Evolutionary conservation across 2,329 filamentous ascomycete genomes (phyloP).

Genomic region (Sporothrix pallida): DNA sequence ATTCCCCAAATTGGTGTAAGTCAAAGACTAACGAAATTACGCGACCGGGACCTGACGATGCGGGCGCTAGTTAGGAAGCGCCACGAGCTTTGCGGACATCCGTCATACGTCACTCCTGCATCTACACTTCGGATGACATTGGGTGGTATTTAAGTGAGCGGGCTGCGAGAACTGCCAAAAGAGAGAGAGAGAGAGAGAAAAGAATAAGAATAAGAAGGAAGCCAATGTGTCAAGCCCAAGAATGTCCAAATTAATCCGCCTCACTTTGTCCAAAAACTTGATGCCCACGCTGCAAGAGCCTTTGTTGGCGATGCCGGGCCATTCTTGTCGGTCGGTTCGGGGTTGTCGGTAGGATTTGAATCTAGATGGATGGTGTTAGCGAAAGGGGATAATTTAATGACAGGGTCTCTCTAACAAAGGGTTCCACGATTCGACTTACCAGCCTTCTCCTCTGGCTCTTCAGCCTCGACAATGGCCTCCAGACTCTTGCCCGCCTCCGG

Average conservation of each 20-base stretch:
- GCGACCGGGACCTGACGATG: background rate
- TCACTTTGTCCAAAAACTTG: constrained; percentile 19
- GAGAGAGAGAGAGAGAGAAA: no score
- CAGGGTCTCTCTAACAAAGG: background rate
- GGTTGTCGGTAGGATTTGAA: background rate
- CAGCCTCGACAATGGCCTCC: background rate
- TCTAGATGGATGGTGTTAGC: background rate
- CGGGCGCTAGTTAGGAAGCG: background rate
- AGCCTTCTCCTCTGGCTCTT: background rate
- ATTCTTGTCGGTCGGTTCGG: background rate
- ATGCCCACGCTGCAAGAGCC: constrained; percentile 4
- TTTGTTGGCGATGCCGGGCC: constrained; percentile 22
- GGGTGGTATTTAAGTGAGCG: no score
- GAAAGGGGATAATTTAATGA: background rate
- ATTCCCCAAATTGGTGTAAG: background rate
- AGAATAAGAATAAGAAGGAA: no score
- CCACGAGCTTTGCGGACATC: background rate
- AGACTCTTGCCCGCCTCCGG: background rate
- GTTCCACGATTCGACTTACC: background rate
- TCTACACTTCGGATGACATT: background rate
- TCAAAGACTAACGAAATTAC: background rate
- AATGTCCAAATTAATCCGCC: background rate
- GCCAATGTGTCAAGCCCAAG: no score
- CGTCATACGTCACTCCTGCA: background rate
- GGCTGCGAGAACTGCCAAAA: no score